phyloP scores from a whole-genome alignment of 345 rosid genomes.

The Eucalyptus shirleyi region DNA sequence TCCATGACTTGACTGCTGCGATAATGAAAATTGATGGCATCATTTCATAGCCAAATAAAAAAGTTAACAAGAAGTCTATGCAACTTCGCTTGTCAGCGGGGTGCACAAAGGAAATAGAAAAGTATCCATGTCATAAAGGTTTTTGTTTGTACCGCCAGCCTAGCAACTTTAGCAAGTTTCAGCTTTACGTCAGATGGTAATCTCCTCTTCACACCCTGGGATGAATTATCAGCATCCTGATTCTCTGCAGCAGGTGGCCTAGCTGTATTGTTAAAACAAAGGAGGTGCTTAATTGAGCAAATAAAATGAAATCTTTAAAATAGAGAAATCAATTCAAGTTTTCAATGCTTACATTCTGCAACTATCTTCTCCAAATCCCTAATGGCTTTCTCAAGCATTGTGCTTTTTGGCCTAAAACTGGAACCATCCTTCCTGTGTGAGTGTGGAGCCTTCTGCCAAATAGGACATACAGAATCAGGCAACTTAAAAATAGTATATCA shows the following conservation, averaged over 20 bases:
- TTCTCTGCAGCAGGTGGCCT: conserved; percentile 68
- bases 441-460: conserved; percentile 34
- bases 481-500: neutral
- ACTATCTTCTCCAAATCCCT: conserved; percentile 85
- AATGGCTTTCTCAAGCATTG: conserved; percentile 79
- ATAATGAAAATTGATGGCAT: neutral
- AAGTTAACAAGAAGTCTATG: neutral
- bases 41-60: neutral
- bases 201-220: conserved; percentile 14
- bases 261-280: conserved; percentile 31
- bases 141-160: conserved; percentile 1
- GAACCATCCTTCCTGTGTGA: conserved; percentile 47
- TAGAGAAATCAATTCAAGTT: neutral
- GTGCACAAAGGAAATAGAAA: neutral
- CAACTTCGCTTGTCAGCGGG: neutral
- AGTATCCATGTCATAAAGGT: neutral
- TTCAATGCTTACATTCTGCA: conserved; percentile 64
- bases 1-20: conserved; percentile 71
- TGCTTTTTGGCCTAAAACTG: conserved; percentile 42
- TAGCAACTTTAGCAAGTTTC: conserved; percentile 17
- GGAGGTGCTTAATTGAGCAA: neutral
- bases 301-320: neutral
- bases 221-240: conserved; percentile 63
- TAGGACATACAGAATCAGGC: conserved; percentile 4
- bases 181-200: conserved; percentile 9